phyloP scores from a whole-genome alignment of 345 rosid species.

The Geranium rotundifolium region DNA sequence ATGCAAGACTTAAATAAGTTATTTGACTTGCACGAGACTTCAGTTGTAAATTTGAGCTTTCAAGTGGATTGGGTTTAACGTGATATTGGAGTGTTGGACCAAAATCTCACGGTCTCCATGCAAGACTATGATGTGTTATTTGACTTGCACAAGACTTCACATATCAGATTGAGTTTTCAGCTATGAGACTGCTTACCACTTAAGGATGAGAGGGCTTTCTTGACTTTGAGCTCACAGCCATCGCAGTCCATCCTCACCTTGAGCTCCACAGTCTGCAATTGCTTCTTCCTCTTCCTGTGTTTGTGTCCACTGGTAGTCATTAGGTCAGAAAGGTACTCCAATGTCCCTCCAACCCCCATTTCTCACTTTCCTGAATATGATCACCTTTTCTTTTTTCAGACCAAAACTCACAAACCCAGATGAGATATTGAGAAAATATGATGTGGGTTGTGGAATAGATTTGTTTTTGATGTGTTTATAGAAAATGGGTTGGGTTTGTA shows the following conservation, averaged over 20 bases:
- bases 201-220: constrained; percentile 69
- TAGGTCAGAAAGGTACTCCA: constrained; percentile 70
- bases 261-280: constrained; percentile 72
- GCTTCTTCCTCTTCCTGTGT: constrained; percentile 41
- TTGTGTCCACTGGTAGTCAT: constrained; percentile 38
- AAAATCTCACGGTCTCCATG: no score
- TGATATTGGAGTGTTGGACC: no score
- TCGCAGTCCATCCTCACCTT: constrained; percentile 98
- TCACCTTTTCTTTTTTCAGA: neutral
- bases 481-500: neutral
- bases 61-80: no score
- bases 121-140: no score
- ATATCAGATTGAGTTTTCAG: no score
- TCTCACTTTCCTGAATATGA: neutral
- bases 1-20: no score
- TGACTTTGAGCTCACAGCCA: constrained; percentile 96
- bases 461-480: neutral
- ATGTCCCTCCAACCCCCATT: constrained; percentile 88
- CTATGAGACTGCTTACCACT: constrained; percentile 1
- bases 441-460: neutral
- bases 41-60: no score
- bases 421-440: neutral
- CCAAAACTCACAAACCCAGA: neutral
- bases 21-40: no score
- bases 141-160: no score